Evolutionary conservation across 495 filamentous ascomycete genomes (phyloP).

Genomic region (Penicillium goetzii): DNA sequence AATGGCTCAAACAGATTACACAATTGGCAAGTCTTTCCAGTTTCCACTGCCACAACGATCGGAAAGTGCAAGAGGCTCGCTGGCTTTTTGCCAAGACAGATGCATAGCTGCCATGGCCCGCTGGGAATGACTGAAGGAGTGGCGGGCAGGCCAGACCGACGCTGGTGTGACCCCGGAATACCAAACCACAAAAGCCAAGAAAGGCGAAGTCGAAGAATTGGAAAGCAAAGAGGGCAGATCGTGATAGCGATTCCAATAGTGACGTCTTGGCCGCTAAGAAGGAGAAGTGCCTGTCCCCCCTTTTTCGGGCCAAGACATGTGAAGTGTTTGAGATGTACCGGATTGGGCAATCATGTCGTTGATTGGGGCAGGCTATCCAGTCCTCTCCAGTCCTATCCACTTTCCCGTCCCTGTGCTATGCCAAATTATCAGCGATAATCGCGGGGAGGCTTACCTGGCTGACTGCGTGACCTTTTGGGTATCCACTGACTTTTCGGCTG

Average conservation of each 20-base stretch:
- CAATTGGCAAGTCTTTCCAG: conserved; percentile 17
- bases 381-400: conserved; percentile 13
- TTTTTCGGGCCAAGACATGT: conserved; percentile 35
- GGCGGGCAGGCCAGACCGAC: conserved; percentile 16
- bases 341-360: conserved; percentile 2
- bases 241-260: conserved; percentile 30
- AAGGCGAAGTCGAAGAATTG: conserved; percentile 31
- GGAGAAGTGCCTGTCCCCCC: conserved; percentile 5
- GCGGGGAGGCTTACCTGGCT: conserved; percentile 23
- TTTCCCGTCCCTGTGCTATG: not conserved
- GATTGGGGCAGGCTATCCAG: conserved; percentile 7
- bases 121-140: conserved; percentile 19
- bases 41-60: not conserved
- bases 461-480: conserved; percentile 29
- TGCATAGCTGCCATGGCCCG: conserved; percentile 27
- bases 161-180: conserved; percentile 10
- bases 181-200: conserved; percentile 32
- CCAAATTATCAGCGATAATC: conserved; percentile 27
- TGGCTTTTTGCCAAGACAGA: conserved; percentile 19
- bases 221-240: conserved; percentile 19
- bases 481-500: conserved; percentile 29
- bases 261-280: conserved; percentile 29
- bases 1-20: conserved; percentile 28
- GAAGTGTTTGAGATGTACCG: conserved; percentile 26
- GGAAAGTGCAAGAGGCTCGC: not conserved